A percentile compares a stretch with the other conserved stretches of the same genome.
Evolutionary conservation across 306 rosid genomes (phyloP).

Genomic region (Pueraria montana): DNA sequence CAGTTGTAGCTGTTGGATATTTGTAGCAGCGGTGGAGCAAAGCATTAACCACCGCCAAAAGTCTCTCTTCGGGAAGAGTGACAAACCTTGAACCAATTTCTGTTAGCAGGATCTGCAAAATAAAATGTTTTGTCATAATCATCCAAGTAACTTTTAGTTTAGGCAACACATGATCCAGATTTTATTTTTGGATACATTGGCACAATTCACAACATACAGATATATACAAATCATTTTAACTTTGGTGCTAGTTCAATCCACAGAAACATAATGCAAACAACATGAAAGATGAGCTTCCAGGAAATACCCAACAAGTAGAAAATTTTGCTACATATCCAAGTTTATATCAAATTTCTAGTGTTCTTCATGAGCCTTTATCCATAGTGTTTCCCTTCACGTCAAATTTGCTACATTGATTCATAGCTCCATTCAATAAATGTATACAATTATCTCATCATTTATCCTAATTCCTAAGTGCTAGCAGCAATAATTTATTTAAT

Average conservation of each 20-base stretch:
- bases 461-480: background rate
- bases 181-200: slow-evolving; percentile 16
- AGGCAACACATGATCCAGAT: slow-evolving; percentile 23
- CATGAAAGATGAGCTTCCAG: slow-evolving; percentile 1
- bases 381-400: slow-evolving; percentile 18
- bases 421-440: slow-evolving; percentile 36
- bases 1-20: slow-evolving; percentile 98
- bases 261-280: slow-evolving; percentile 36
- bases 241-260: slow-evolving; percentile 20
- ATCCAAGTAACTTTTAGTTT: slow-evolving; percentile 29
- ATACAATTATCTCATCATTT: slow-evolving; percentile 11
- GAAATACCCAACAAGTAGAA: slow-evolving; percentile 17
- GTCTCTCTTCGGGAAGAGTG: slow-evolving; percentile 99
- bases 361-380: slow-evolving; percentile 19
- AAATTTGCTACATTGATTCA: slow-evolving; percentile 12
- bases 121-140: slow-evolving; percentile 27
- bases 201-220: slow-evolving; percentile 18
- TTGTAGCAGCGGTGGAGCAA: slow-evolving; percentile 99
- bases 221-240: slow-evolving; percentile 7
- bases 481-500: background rate
- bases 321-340: slow-evolving; percentile 9
- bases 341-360: slow-evolving; percentile 2
- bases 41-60: slow-evolving; percentile 97
- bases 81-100: slow-evolving; percentile 99
- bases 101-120: slow-evolving; percentile 84